These are phyloP conservation scores for Penstemon newberryi DNA, from an alignment of 257 asterid species.

Conservation along the genomic window DNA sequence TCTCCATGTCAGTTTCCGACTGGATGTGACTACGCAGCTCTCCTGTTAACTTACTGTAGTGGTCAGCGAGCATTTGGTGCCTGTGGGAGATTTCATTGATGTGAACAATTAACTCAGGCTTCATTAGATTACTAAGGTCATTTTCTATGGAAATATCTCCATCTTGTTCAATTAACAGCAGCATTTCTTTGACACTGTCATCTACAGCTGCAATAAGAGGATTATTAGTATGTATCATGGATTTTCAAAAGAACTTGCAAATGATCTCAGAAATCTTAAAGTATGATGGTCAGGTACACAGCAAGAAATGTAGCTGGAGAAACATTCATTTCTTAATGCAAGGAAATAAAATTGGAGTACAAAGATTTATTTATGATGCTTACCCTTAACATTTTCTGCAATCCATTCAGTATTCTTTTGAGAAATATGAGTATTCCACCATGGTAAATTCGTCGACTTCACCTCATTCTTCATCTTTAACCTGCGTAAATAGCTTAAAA, in stretches of 20 bases:
- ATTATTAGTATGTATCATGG: background rate
- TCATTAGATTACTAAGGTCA: slow-evolving; percentile 25
- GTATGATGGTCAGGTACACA: background rate
- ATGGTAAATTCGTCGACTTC: slow-evolving; percentile 29
- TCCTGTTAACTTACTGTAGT: slow-evolving; percentile 37
- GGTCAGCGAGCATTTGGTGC: slow-evolving; percentile 56
- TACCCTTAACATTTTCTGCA: slow-evolving; percentile 59
- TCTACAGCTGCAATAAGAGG: slow-evolving; percentile 50
- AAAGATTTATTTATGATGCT: slow-evolving; percentile 5
- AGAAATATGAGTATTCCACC: slow-evolving; percentile 28
- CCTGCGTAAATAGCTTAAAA: slow-evolving; percentile 22
- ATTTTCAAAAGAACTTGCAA: background rate
- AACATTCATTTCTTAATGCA: background rate
- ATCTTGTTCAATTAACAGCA: slow-evolving; percentile 38
- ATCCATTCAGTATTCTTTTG: slow-evolving; percentile 41
- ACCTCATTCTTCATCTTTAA: slow-evolving; percentile 45
- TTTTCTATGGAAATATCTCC: slow-evolving; percentile 30
- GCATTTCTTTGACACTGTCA: slow-evolving; percentile 50
- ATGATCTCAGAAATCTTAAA: background rate
- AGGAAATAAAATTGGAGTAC: background rate
- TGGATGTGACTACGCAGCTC: slow-evolving; percentile 20
- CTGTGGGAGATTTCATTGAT: slow-evolving; percentile 47
- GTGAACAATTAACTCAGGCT: slow-evolving; percentile 46
- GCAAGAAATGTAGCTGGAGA: background rate
- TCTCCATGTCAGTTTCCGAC: slow-evolving; percentile 21